phyloP scores from a whole-genome alignment of 192 early-diverging fungal species.

The Coemansia sp. region DNA sequence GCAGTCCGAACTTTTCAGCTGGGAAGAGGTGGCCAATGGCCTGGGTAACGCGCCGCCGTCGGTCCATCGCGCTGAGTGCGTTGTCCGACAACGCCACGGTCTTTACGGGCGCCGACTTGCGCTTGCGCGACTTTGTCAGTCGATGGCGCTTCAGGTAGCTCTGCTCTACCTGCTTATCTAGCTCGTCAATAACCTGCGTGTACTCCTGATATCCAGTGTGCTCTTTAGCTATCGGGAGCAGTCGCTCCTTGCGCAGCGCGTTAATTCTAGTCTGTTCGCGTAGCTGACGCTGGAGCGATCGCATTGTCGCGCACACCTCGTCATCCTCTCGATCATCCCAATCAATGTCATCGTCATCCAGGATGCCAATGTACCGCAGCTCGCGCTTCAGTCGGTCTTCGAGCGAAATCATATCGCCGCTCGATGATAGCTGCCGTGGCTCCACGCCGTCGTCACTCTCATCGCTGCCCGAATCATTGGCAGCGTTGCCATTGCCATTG shows the following conservation, averaged over 20 bases:
- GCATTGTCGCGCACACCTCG: constrained; percentile 70
- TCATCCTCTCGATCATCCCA: constrained; percentile 75
- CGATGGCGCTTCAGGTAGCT: constrained; percentile 83
- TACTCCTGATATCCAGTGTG: constrained; percentile 88
- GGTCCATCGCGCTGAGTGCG: constrained; percentile 64
- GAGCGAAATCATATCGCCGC: constrained; percentile 61
- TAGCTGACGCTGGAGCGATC: constrained; percentile 68
- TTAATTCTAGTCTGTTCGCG: constrained; percentile 71
- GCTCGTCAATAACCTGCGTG: constrained; percentile 78
- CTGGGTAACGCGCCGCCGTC: constrained; percentile 66
- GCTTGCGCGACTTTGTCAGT: constrained; percentile 71
- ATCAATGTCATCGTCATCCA: constrained; percentile 75
- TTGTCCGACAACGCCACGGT: constrained; percentile 68
- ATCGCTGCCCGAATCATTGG: constrained; percentile 16
- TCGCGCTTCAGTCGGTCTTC: constrained; percentile 85
- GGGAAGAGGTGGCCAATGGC: constrained; percentile 61
- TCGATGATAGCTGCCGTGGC: constrained; percentile 14
- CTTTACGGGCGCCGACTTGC: constrained; percentile 57
- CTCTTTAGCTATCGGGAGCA: constrained; percentile 58
- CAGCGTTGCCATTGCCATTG: not conserved
- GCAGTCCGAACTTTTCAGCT: constrained; percentile 48
- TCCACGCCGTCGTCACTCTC: constrained; percentile 14
- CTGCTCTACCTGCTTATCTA: constrained; percentile 88
- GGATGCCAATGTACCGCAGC: constrained; percentile 77
- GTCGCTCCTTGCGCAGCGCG: constrained; percentile 59